Conservation (phyloP, 345 rosid genomes). For the Physaria fendleri region DNA sequence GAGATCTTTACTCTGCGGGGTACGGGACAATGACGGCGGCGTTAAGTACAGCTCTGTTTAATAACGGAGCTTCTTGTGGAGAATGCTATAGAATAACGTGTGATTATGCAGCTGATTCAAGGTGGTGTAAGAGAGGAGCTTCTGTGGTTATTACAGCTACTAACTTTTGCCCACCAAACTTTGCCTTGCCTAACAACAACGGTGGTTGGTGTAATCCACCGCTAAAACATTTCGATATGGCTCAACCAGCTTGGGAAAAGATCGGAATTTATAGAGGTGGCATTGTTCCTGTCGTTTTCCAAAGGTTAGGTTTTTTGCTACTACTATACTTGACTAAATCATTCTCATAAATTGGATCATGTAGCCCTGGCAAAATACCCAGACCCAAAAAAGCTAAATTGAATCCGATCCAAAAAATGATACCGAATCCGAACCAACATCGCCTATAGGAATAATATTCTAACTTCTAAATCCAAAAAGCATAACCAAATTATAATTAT, state of each 20-base stretch:
- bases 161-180: slow-evolving; percentile 77
- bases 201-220: slow-evolving; percentile 99
- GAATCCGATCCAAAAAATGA: too few species aligned
- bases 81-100: slow-evolving; percentile 58
- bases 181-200: slow-evolving; percentile 51
- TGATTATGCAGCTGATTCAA: slow-evolving; percentile 48
- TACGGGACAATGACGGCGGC: slow-evolving; percentile 73
- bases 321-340: too few species aligned
- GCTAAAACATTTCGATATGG: slow-evolving; percentile 91
- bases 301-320: slow-evolving; percentile 31
- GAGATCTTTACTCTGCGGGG: slow-evolving; percentile 56
- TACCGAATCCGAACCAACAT: too few species aligned
- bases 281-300: slow-evolving; percentile 74
- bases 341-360: too few species aligned
- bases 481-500: too few species aligned
- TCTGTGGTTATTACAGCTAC: slow-evolving; percentile 64
- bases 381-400: too few species aligned
- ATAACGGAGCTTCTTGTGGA: slow-evolving; percentile 67
- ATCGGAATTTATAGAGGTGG: slow-evolving; percentile 84
- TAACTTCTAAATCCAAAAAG: too few species aligned
- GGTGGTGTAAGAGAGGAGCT: slow-evolving; percentile 59
- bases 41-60: slow-evolving; percentile 66
- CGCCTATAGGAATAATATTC: too few species aligned
- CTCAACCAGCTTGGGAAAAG: slow-evolving; percentile 88
- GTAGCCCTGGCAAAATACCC: too few species aligned